Percentiles rank a stretch among this genome's conserved stretches.
These are phyloP conservation scores for Magnaporthiopsis rhizophila DNA, from an alignment of 2,329 filamentous ascomycete species.

Conservation along the genomic window DNA sequence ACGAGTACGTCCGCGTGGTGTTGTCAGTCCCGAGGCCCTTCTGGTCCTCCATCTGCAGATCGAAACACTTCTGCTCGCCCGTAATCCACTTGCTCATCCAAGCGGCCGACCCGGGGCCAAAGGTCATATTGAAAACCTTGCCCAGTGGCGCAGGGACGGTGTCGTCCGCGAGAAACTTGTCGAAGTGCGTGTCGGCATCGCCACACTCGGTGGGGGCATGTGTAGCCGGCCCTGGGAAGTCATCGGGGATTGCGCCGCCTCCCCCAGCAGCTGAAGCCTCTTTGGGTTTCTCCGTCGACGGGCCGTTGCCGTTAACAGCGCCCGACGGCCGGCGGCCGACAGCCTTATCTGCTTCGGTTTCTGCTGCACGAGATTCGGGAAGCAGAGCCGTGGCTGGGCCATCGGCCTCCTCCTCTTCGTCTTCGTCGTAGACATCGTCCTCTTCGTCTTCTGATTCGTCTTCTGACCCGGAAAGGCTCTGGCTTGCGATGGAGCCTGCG, in stretches of 20 bases:
- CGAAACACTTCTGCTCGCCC: conserved; percentile 79
- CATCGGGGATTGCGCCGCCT: conserved; percentile 27
- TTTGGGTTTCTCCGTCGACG: conserved; percentile 38
- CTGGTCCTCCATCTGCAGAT: conserved; percentile 82
- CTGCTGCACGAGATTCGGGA: conserved; percentile 35
- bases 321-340: conserved; percentile 67
- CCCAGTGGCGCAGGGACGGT: conserved; percentile 79
- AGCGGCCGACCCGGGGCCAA: conserved; percentile 67
- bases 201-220: conserved; percentile 82
- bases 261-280: conserved; percentile 32
- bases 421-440: conserved; percentile 28
- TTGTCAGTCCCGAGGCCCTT: conserved; percentile 69
- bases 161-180: conserved; percentile 79
- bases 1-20: conserved; percentile 67
- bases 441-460: conserved; percentile 44
- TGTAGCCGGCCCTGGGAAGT: conserved; percentile 77
- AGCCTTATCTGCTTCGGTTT: conserved; percentile 51
- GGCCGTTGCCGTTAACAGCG: conserved; percentile 35
- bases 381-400: conserved; percentile 24
- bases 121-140: conserved; percentile 83
- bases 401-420: conserved; percentile 63
- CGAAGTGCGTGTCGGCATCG: conserved; percentile 71
- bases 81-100: conserved; percentile 86
- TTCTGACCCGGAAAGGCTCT: conserved; percentile 30
- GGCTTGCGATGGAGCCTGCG: conserved; percentile 24